phyloP scores from a whole-genome alignment of 495 filamentous ascomycete species.

The Penicillium goetzii region DNA sequence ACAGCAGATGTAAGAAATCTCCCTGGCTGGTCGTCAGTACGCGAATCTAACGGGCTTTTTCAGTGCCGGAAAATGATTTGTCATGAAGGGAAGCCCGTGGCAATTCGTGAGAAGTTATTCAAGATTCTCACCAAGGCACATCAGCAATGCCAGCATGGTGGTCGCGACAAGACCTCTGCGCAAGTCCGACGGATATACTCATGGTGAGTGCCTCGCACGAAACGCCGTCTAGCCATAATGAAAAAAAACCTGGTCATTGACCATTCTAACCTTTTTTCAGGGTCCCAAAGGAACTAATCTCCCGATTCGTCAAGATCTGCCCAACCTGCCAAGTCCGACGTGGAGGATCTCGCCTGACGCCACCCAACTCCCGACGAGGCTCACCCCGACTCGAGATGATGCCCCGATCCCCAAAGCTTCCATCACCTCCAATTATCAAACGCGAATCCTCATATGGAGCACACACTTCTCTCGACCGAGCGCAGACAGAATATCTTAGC shows the following conservation, averaged over 20 bases:
- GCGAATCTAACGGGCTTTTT: slow-evolving; percentile 16
- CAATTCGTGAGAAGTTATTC: slow-evolving; percentile 61
- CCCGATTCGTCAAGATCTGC: slow-evolving; percentile 60
- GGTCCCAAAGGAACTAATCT: slow-evolving; percentile 63
- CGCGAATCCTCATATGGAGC: slow-evolving; percentile 41
- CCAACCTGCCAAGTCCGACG: slow-evolving; percentile 55
- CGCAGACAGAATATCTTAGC: slow-evolving; percentile 40
- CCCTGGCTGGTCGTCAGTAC: neutral
- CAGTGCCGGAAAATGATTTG: slow-evolving; percentile 54
- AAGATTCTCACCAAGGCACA: slow-evolving; percentile 60
- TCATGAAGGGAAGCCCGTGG: slow-evolving; percentile 63
- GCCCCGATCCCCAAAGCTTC: slow-evolving; percentile 47
- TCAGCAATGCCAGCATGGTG: slow-evolving; percentile 61
- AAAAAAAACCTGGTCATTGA: slow-evolving; percentile 4
- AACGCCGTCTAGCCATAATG: neutral
- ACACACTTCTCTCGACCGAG: slow-evolving; percentile 28
- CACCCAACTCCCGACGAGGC: slow-evolving; percentile 48
- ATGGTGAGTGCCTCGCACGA: slow-evolving; percentile 44
- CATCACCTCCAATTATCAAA: slow-evolving; percentile 43
- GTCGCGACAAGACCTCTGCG: slow-evolving; percentile 63
- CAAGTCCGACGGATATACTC: slow-evolving; percentile 61
- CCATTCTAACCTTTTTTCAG: slow-evolving; percentile 29
- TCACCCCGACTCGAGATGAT: slow-evolving; percentile 46
- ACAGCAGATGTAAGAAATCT: slow-evolving; percentile 38
- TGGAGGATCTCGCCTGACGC: slow-evolving; percentile 49